Percentiles rank a stretch among this genome's conserved stretches.
Conservation (phyloP, 352 stramenopile species). For the Globisporangium yorkense region DNA sequence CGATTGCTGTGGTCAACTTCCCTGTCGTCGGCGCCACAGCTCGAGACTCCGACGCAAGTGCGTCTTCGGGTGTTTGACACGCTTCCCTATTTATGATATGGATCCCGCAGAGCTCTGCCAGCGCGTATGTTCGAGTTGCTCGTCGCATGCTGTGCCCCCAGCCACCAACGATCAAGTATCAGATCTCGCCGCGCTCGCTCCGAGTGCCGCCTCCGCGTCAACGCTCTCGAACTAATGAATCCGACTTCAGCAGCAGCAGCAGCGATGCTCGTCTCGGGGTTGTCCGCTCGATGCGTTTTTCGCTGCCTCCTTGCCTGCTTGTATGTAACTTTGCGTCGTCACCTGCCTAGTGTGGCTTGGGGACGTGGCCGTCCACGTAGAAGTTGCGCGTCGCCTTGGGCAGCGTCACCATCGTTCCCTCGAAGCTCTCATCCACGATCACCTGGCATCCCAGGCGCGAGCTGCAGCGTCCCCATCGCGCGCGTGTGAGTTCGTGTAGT, state of each 20-base stretch:
- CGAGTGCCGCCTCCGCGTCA: too few relatives aligned
- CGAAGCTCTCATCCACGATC: conserved; percentile 89
- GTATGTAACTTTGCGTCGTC: neutral
- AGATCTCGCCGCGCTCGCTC: too few relatives aligned
- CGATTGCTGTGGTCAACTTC: neutral
- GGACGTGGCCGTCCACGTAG: conserved; percentile 98
- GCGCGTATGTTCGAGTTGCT: too few relatives aligned
- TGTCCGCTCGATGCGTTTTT: neutral
- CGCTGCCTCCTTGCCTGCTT: neutral
- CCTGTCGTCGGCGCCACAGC: neutral
- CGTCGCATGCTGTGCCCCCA: too few relatives aligned
- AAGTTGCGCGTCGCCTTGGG: conserved; percentile 97
- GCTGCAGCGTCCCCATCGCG: conserved; percentile 14
- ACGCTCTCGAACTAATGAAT: too few relatives aligned
- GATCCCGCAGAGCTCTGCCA: neutral
- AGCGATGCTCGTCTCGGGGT: too few relatives aligned
- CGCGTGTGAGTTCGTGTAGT: neutral
- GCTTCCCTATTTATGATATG: neutral
- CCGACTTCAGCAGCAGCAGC: too few relatives aligned
- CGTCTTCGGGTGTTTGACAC: neutral
- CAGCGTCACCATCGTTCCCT: conserved; percentile 86
- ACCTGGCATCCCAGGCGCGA: conserved; percentile 91
- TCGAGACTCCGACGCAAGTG: neutral
- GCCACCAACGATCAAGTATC: too few relatives aligned
- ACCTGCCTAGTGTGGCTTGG: conserved; percentile 89